Evolutionary conservation across 176 grass and related monocot species (phyloP).

Genomic region (sorghum (Sorghum bicolor)): DNA sequence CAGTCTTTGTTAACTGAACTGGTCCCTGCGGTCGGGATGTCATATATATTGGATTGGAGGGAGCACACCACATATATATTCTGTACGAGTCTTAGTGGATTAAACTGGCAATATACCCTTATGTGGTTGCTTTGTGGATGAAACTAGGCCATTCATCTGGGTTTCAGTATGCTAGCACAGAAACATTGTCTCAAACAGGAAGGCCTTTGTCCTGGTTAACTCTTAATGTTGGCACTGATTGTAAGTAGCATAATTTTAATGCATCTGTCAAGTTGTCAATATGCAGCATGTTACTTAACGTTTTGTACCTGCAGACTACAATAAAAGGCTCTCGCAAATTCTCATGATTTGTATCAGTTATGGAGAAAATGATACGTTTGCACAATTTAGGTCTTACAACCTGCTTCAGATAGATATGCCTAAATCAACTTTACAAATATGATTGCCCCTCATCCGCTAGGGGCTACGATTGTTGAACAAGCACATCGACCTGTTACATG

Average conservation of each 20-base stretch:
- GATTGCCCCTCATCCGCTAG: not conserved
- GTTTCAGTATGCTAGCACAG: not conserved
- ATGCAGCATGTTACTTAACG: not conserved
- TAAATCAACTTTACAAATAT: not conserved
- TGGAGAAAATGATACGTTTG: not conserved
- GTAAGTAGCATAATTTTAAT: not conserved
- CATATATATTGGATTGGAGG: not conserved
- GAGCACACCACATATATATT: slow-evolving; percentile 1
- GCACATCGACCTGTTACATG: not conserved
- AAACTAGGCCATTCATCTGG: not conserved
- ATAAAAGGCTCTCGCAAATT: not conserved
- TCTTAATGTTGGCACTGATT: not conserved
- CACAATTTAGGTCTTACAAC: not conserved
- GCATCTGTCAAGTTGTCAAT: not conserved
- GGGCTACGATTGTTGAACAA: not conserved
- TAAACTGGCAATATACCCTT: not conserved
- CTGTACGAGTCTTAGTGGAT: not conserved
- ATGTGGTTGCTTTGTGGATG: not conserved
- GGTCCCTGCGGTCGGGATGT: not conserved
- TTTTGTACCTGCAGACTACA: not conserved
- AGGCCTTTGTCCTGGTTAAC: not conserved
- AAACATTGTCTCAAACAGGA: not conserved
- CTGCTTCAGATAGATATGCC: not conserved
- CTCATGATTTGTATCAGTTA: not conserved
- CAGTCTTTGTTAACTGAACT: not conserved